A percentile compares a stretch with the other conserved stretches of the same genome.
Evolutionary conservation across 2,329 filamentous ascomycete genomes (phyloP).

Genomic region (Fusarium proliferatum): DNA sequence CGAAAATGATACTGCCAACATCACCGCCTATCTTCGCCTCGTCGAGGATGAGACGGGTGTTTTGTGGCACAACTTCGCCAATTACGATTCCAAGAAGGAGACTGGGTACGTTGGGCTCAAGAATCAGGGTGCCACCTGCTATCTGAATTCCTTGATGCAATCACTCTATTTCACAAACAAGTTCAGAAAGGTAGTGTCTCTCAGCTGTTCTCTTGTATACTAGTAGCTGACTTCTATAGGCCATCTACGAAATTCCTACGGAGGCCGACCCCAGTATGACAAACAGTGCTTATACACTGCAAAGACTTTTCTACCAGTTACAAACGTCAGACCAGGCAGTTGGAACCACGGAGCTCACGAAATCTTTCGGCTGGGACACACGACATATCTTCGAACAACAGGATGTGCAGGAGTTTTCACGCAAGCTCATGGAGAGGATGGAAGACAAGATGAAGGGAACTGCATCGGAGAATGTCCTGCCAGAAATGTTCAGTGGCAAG

Average conservation of each 20-base stretch:
- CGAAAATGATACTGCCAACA: constrained; percentile 80
- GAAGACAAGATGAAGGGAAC: constrained; percentile 99
- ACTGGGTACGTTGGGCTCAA: constrained; percentile 96
- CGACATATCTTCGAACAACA: constrained; percentile 98
- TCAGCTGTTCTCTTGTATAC: background rate
- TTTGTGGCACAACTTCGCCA: constrained; percentile 89
- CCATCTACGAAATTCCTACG: constrained; percentile 97
- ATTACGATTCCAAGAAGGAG: constrained; percentile 99
- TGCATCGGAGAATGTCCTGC: constrained; percentile 85
- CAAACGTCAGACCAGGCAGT: constrained; percentile 89
- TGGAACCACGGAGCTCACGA: constrained; percentile 90
- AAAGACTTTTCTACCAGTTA: constrained; percentile 93
- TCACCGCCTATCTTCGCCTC: constrained; percentile 84
- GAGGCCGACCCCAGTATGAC: constrained; percentile 81
- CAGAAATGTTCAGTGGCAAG: constrained; percentile 94
- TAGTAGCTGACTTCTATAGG: constrained; percentile 60
- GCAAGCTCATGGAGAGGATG: constrained; percentile 96
- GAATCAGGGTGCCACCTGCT: constrained; percentile 95
- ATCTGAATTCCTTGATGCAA: constrained; percentile 85
- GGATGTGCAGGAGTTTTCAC: constrained; percentile 95
- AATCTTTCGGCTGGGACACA: constrained; percentile 98
- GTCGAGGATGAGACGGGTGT: constrained; percentile 90
- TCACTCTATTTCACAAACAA: constrained; percentile 90
- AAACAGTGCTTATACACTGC: constrained; percentile 93
- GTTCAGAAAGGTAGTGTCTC: constrained; percentile 80